Base-by-base conservation (phyloP, 768 basidiomycete genomes). In the Tylopilus vinaceipallidus region DNA sequence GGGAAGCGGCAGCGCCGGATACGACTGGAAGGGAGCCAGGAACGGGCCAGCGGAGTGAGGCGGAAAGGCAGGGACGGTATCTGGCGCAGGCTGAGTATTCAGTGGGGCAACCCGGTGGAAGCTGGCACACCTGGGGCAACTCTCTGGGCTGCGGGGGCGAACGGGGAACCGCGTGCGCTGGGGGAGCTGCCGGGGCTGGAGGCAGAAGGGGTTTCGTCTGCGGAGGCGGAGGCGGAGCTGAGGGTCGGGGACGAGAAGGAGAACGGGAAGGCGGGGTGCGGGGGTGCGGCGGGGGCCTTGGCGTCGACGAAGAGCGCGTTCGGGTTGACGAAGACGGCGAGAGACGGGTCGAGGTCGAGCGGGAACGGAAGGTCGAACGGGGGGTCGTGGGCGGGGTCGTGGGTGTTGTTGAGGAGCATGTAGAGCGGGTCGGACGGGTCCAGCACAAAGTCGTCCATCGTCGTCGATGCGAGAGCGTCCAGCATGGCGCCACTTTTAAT, bases 321-420 rank as follows among this genome's bases (percentile, higher is more conserved):
- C 26, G 88, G 86, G 50, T 89, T 83, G 46, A 89, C 75, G 1
- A 78, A 76, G 57, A 82, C 75, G 17, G 77, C 68, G 27, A 68
- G 32, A 17, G 61, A 54, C 2, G 61, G 52, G 4, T 80, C 76
- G 47, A 84, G 81, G 59, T 86, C 83, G 66, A 86, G 74, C 65
- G 65, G 52, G 63, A 75, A 50, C 20, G 70, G 60, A 43, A 75
- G 67, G 62, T 63, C 67, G 57, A 62, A 78, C 53, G 62, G 76
- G 55, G 63, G 22, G 56, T 71, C 68, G 3, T 65, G 60, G 44
- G 74, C 70, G 2, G 54, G 14, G 41, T 63, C 62, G 22, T 72
- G 61, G 29, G 69, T 59, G 59, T 76, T 76, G 58, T 77, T 76
- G 14, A 84, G 72, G 14, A 84, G 70, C 42, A 84, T 69, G 57